These are phyloP conservation scores for Eutypella sp. DNA, from an alignment of 2,329 filamentous ascomycete genomes.

Conservation along the genomic window DNA sequence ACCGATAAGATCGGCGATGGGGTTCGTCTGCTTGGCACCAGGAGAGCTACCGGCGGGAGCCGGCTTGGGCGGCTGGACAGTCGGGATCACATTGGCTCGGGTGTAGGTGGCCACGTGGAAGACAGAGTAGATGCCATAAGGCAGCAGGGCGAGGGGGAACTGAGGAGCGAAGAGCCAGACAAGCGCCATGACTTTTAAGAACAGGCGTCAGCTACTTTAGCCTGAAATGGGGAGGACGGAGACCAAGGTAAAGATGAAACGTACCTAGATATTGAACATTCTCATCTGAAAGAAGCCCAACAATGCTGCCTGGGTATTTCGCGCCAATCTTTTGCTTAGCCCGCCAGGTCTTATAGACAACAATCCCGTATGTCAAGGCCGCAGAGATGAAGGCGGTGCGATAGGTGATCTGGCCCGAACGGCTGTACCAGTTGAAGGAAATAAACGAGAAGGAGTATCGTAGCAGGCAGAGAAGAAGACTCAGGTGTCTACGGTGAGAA, in stretches of 20 bases:
- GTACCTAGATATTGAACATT: slow-evolving; percentile 96
- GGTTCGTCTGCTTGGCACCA: slow-evolving; percentile 52
- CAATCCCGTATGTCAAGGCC: slow-evolving; percentile 90
- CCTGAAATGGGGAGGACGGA: slow-evolving; percentile 5
- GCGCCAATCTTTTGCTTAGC: slow-evolving; percentile 73
- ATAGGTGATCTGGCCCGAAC: slow-evolving; percentile 78
- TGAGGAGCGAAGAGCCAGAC: slow-evolving; percentile 92
- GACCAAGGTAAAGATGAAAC: slow-evolving; percentile 30
- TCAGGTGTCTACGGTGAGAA: slow-evolving; percentile 63
- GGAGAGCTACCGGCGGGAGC: slow-evolving; percentile 51
- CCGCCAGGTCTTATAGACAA: slow-evolving; percentile 95
- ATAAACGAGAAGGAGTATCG: slow-evolving; percentile 84
- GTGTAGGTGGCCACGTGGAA: slow-evolving; percentile 98
- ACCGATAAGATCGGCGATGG: slow-evolving; percentile 77
- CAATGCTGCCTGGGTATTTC: slow-evolving; percentile 52
- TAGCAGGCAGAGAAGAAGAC: slow-evolving; percentile 74
- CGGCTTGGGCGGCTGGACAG: slow-evolving; percentile 62
- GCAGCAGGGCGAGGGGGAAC: slow-evolving; percentile 83
- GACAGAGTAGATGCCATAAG: slow-evolving; percentile 93
- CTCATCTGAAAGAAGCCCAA: slow-evolving; percentile 77
- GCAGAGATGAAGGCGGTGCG: slow-evolving; percentile 86
- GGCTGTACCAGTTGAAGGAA: slow-evolving; percentile 78
- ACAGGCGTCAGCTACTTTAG: slow-evolving; percentile 2
- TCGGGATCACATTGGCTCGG: slow-evolving; percentile 87
- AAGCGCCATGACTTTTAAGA: slow-evolving; percentile 73